Evolutionary conservation across 768 basidiomycete genomes (phyloP).

Genomic region (Wakefieldia striispora): DNA sequence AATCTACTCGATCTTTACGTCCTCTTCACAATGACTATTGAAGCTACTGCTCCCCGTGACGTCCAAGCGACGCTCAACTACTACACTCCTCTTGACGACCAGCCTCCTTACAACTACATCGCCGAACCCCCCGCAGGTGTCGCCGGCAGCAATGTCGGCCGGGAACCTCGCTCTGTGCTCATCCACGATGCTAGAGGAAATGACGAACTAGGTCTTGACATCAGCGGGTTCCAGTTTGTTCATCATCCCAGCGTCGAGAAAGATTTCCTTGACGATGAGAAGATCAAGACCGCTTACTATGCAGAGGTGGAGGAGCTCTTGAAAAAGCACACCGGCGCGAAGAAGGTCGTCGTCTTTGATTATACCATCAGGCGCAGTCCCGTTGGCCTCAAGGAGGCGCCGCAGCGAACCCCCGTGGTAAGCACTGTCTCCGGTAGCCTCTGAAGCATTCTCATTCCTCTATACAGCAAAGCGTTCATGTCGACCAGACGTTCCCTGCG

Average conservation of each 20-base stretch:
- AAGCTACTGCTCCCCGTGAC: constrained; percentile 28
- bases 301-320: constrained; percentile 38
- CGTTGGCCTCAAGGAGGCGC: too few species aligned
- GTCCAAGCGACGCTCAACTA: constrained; percentile 37
- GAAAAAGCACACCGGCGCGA: constrained; percentile 35
- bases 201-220: constrained; percentile 28
- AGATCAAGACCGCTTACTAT: constrained; percentile 36
- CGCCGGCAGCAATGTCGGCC: constrained; percentile 26
- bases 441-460: not conserved
- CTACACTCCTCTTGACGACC: constrained; percentile 23
- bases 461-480: constrained; percentile 36
- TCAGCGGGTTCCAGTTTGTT: constrained; percentile 40
- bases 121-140: constrained; percentile 14
- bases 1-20: too few species aligned
- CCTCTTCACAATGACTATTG: constrained; percentile 11
- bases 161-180: not conserved
- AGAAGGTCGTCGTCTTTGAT: constrained; percentile 40
- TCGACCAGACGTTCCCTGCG: constrained; percentile 40
- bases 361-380: constrained; percentile 35
- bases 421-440: too few species aligned
- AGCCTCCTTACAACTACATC: constrained; percentile 34
- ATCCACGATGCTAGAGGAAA: constrained; percentile 31
- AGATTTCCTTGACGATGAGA: constrained; percentile 36
- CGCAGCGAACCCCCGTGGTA: too few species aligned
- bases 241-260: constrained; percentile 33